Base-by-base conservation (phyloP, 140 eudicot genomes). In the Artemisia princeps region DNA sequence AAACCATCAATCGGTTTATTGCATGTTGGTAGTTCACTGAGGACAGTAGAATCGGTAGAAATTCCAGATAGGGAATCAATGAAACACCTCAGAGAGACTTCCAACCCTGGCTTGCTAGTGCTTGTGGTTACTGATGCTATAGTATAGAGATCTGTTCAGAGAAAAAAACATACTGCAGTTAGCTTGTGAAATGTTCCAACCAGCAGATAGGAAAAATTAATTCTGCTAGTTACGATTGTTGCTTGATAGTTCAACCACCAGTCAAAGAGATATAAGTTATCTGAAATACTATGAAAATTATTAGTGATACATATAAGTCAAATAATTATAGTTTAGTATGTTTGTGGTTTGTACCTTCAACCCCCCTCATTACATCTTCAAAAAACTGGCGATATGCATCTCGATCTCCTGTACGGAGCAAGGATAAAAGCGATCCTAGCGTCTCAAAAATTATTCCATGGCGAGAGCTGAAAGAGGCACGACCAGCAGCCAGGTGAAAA, bases 341-440 rank as follows among this genome's bases (percentile, higher is more conserved):
- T 60, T 30, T 72, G 23, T 10, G 11, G 53, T 11, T 44, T 56
- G 58, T 74, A 92, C 98, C 96, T 92, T 88, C 78, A 70, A 85
- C 76, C 49, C 83, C 74, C 57, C 62, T 60, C 86, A 78, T 82
- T 66, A 73, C 68, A 77, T 88, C 96, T 79, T 84, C 64, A 62
- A 92, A 88, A 80, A 92, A 85, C 69, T 77, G 95, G 37, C 98
- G 83, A 65, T 83, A 92, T 4, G 89, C 95, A 84, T 88, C 89
- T 64, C 86, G 89, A 65, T 92, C 96, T 69, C 95, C 90, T 0
- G 87, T 80, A 56, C 96, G 95, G 14, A 92, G 85, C 87, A 88
- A 85, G 48, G 96, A 83, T 55, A 88, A 65, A 57, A 92, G 89
- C 71, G 90, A 76, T 52, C 89, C 96, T 55, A 88, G 76, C 33